These are phyloP conservation scores for Funneliformis caledonium DNA, from an alignment of 371 early-diverging fungal genomes.

Conservation along the genomic window DNA sequence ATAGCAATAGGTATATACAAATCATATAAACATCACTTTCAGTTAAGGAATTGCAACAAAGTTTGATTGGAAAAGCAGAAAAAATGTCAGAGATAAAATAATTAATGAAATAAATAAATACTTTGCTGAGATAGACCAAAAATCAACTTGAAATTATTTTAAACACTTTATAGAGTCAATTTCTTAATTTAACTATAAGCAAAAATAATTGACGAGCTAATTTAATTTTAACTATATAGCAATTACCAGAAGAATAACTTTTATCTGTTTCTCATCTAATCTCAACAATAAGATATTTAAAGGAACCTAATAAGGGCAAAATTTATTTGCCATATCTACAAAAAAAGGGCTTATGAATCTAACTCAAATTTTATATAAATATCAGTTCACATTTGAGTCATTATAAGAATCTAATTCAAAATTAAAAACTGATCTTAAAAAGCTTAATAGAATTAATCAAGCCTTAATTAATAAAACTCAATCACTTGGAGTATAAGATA, in stretches of 20 bases:
- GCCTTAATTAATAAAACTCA: not conserved
- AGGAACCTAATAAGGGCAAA: slow-evolving; percentile 5
- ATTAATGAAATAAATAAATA: not conserved
- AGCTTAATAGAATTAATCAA: not conserved
- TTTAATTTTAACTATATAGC: not conserved
- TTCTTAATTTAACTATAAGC: not conserved
- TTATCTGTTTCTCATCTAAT: not conserved
- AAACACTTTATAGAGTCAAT: not conserved
- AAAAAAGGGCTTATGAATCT: not conserved
- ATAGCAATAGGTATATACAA: not conserved
- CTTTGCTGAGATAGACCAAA: not conserved
- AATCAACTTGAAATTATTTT: not conserved
- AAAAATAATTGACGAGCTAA: not conserved
- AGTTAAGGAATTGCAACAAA: not conserved
- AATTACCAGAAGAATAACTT: not conserved
- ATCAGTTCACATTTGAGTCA: not conserved
- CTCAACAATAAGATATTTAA: slow-evolving; percentile 1
- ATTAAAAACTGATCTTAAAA: not conserved
- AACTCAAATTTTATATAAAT: not conserved
- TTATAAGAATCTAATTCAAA: not conserved
- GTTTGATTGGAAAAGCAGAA: not conserved
- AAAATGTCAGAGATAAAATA: not conserved
- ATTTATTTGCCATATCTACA: not conserved
- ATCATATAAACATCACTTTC: not conserved
- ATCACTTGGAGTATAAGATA: not conserved